These are phyloP conservation scores for Rhodamnia argentea DNA, from an alignment of 345 rosid genomes.

Conservation along the genomic window DNA sequence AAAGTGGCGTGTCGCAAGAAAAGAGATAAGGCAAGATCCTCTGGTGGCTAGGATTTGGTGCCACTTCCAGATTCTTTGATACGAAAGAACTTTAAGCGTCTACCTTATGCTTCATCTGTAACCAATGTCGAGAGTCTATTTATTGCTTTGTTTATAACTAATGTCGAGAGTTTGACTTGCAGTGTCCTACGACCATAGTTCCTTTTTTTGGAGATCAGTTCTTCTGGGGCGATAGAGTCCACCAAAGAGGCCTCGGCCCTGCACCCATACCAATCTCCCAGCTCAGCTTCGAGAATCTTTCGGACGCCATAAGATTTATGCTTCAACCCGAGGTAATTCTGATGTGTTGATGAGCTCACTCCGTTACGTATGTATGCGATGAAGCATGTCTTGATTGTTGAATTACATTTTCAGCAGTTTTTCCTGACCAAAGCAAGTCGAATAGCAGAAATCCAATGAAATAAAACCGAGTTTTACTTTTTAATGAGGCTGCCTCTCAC, in stretches of 20 bases:
- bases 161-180: neutral
- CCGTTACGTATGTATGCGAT: neutral
- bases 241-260: conserved; percentile 71
- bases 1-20: neutral
- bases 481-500: neutral
- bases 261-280: conserved; percentile 70
- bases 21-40: neutral
- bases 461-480: neutral
- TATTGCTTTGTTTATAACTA: neutral
- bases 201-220: conserved; percentile 99
- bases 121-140: neutral
- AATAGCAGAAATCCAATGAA: neutral
- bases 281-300: conserved; percentile 73
- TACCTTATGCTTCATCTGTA: neutral
- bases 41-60: neutral
- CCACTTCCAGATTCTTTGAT: neutral
- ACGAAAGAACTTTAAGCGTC: neutral
- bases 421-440: neutral
- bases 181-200: conserved; percentile 95
- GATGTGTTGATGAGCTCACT: neutral
- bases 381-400: neutral
- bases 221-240: conserved; percentile 91
- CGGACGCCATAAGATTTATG: conserved; percentile 74
- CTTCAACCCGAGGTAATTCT: conserved; percentile 78
- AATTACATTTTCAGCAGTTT: neutral